Conservation (phyloP, 1,139 yeast genomes). For the Geotrichum fermentans region DNA sequence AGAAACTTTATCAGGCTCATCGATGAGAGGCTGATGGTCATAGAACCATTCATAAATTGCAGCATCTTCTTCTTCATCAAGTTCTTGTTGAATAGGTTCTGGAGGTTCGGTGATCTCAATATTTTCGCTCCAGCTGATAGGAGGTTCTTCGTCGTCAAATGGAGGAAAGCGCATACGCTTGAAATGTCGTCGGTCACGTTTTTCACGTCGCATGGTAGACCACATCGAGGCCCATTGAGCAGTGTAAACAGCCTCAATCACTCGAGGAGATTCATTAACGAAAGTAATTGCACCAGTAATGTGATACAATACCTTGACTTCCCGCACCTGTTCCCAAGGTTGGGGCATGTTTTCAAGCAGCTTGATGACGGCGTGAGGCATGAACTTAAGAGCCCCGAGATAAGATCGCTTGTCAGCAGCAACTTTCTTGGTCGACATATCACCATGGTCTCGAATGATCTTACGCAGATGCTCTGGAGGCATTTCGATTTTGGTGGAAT, state of each 20-base stretch:
- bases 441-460: conserved; percentile 80
- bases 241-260: conserved; percentile 81
- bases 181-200: conserved; percentile 83
- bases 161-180: conserved; percentile 92
- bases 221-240: conserved; percentile 97
- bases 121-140: conserved; percentile 74
- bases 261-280: conserved; percentile 88
- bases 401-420: conserved; percentile 87
- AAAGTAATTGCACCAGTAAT: conserved; percentile 92
- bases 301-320: conserved; percentile 85
- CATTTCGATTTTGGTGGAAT: conserved; percentile 70
- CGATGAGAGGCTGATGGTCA: conserved; percentile 69
- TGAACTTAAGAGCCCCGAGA: conserved; percentile 83
- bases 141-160: conserved; percentile 96
- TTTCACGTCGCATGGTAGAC: conserved; percentile 90
- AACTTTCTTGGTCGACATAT: conserved; percentile 71
- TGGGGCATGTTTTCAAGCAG: conserved; percentile 95
- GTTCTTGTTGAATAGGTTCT: conserved; percentile 61
- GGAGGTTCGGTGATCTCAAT: conserved; percentile 67
- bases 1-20: conserved; percentile 51
- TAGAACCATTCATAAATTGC: conserved; percentile 71
- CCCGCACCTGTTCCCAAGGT: conserved; percentile 91
- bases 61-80: conserved; percentile 57
- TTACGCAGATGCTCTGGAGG: conserved; percentile 92
- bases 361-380: conserved; percentile 93